Evolutionary conservation across 1,284 basidiomycete species (phyloP), one percentile per base, ranked within the genome.

Genomic region (Schizophyllum amplum): DNA sequence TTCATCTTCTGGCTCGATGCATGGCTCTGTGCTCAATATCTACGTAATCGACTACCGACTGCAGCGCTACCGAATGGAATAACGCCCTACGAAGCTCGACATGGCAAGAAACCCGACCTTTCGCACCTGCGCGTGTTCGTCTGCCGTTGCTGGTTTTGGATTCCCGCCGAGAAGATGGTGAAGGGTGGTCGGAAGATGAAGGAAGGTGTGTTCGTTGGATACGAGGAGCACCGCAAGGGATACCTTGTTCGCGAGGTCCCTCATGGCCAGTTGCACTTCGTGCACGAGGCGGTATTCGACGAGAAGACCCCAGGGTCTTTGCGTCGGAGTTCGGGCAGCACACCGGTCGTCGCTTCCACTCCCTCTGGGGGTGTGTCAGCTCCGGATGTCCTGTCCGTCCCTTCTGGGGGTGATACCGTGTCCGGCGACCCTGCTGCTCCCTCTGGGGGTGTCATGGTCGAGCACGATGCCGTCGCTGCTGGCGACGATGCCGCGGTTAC

Each of bases 1-100:
- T 52, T 49, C 11, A 50, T 46, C 7, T 57, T 69, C 7, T 71
- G 69, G 68, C 59, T 56, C 13, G 63, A 69, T 24, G 68, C 68
- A 0, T 27, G 68, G 7, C 52, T 47, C 7, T 59, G 65, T n/a
- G 61, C 61, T 0, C 33, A 46, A 1, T 67, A 63, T 24, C 57
- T 65, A 20, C 58, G 62, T 13, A 67, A 67, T 33, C 25, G 59
- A 20, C 57, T 61, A 9, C 59, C 61, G 0, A 63, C 61, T 13
- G 5, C 33, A 11, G 52, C 64, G 1, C 53, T 67, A 0, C 26
- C 51, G 1, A 22, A 27, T 24, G 56, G 63, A 6, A 60, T 51
- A 2, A 69, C 66, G 2, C 71, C 67, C 7, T 63, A 61, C 49
- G 65, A 72, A 54, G n/a, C 58, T 0, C 47, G 68, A 21, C 51